A percentile compares a stretch with the other conserved stretches of the same genome.
These are phyloP conservation scores for Glycine soja DNA, from an alignment of 306 rosid species.

Conservation along the genomic window DNA sequence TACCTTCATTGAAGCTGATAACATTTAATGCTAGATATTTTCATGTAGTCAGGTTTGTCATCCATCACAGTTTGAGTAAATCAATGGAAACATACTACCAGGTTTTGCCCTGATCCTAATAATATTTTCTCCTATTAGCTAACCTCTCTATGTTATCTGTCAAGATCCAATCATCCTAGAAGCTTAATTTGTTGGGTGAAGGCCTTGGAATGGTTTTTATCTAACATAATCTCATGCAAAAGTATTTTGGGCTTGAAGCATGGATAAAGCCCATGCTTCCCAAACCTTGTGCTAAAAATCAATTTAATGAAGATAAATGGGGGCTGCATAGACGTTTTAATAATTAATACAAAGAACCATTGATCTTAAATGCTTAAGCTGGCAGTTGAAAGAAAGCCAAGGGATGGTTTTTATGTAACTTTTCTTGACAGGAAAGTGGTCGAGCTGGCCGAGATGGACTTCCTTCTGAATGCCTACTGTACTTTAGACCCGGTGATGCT, in stretches of 20 bases:
- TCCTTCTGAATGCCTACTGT: constrained; percentile 93
- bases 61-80: constrained; percentile 98
- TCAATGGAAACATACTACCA: constrained; percentile 98
- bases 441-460: constrained; percentile 99
- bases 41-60: constrained; percentile 94
- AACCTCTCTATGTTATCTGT: constrained; percentile 22
- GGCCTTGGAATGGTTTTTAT: constrained; percentile 26
- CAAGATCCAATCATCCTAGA: constrained; percentile 13
- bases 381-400: background rate
- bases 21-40: constrained; percentile 50
- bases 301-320: constrained; percentile 34
- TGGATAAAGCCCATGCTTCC: background rate
- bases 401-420: constrained; percentile 22
- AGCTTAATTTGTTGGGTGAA: constrained; percentile 27
- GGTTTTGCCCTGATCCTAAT: constrained; percentile 60
- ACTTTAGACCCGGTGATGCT: constrained; percentile 88
- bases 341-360: background rate
- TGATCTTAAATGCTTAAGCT: constrained; percentile 22
- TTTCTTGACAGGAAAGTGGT: constrained; percentile 84
- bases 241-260: constrained; percentile 38
- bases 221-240: background rate
- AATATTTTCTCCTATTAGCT: constrained; percentile 33
- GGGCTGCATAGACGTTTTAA: constrained; percentile 12
- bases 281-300: constrained; percentile 23
- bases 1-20: constrained; percentile 35